Conservation (phyloP, 2,329 filamentous ascomycete genomes). For the Alternaria viburni region DNA sequence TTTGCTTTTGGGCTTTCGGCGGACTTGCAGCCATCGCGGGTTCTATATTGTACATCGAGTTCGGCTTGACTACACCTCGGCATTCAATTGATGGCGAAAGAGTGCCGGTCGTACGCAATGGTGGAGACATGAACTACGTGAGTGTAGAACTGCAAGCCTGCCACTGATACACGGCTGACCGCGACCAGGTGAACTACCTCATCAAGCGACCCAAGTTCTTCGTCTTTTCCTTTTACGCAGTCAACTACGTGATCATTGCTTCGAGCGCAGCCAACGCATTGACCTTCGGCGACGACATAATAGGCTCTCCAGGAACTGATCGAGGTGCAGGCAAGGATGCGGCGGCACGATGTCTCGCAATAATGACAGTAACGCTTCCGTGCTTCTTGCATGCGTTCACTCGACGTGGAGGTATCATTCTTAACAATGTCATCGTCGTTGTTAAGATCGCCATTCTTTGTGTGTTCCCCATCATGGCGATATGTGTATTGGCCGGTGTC, state of each 20-base stretch:
- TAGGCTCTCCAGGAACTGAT: background rate
- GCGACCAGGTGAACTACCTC: background rate
- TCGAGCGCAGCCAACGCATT: background rate
- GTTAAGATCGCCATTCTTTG: background rate
- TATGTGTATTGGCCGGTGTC: background rate
- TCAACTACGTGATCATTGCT: background rate
- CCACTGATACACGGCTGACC: background rate
- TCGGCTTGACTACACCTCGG: background rate
- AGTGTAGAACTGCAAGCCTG: background rate
- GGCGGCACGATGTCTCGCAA: background rate
- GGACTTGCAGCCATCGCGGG: background rate
- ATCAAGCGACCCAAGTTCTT: background rate
- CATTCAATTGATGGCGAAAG: background rate
- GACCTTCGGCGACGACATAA: background rate
- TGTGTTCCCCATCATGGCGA: background rate
- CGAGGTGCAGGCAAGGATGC: background rate
- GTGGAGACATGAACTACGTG: background rate
- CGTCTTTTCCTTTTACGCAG: background rate
- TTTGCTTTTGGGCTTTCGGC: background rate
- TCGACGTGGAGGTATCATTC: background rate
- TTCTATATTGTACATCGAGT: background rate
- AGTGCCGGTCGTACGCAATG: background rate
- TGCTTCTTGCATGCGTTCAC: background rate
- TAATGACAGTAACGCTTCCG: background rate
- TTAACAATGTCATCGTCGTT: background rate